A percentile compares a stretch with the other conserved stretches of the same genome.
Evolutionary conservation across 2,329 filamentous ascomycete species (phyloP).

Genomic region (Aspergillus chevalieri): DNA sequence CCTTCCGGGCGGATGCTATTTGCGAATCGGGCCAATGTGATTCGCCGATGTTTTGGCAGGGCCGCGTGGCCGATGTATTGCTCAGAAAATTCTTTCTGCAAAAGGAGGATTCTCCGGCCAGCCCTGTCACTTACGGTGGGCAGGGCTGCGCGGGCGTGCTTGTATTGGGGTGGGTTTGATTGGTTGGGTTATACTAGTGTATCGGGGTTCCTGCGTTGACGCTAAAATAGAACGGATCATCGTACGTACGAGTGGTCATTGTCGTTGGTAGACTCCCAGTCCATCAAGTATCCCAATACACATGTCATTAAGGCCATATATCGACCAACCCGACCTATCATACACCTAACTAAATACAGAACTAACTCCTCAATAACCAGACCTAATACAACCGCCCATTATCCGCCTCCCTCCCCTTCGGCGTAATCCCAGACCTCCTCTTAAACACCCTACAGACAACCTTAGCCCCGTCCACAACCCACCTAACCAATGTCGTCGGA

Average conservation of each 20-base stretch:
- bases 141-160: not conserved
- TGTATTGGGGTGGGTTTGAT: not conserved
- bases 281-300: too few relatives aligned
- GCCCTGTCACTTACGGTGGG: not conserved
- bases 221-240: too few relatives aligned
- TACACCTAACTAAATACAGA: too few relatives aligned
- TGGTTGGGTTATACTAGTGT: not conserved
- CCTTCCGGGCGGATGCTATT: not conserved
- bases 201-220: too few relatives aligned
- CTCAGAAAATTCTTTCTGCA: not conserved
- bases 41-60: not conserved
- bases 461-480: conserved; percentile 13
- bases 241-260: too few relatives aligned
- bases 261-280: too few relatives aligned
- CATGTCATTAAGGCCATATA: too few relatives aligned
- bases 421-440: conserved; percentile 24
- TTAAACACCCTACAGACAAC: conserved; percentile 27
- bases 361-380: too few relatives aligned
- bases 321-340: too few relatives aligned
- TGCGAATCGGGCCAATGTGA: not conserved
- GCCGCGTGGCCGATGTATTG: not conserved
- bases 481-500: conserved; percentile 22
- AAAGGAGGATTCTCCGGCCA: not conserved
- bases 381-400: conserved; percentile 21
- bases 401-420: conserved; percentile 23